Conservation (phyloP, 1,139 yeast genomes). For the Diutina rugosa region DNA sequence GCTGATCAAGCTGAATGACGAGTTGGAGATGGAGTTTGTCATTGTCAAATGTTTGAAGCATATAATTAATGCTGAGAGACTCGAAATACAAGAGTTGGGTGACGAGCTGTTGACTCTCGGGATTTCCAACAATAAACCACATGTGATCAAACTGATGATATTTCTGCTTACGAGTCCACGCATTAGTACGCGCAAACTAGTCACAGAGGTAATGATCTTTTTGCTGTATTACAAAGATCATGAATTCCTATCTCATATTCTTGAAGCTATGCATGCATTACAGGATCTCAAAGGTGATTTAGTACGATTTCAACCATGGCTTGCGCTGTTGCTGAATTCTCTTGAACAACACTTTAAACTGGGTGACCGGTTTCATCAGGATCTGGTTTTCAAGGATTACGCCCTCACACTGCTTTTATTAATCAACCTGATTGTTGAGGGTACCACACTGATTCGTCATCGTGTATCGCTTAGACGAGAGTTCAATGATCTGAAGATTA, state of each 20-base stretch:
- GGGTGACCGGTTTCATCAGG: conserved; percentile 7
- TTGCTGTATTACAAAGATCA: conserved; percentile 12
- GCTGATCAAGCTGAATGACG: conserved; percentile 1
- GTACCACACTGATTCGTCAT: conserved; percentile 16
- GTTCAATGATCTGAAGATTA: conserved; percentile 27
- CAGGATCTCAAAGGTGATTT: conserved; percentile 25
- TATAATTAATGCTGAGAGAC: background rate
- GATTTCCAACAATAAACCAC: background rate
- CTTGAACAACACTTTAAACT: conserved; percentile 15
- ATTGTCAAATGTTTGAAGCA: conserved; percentile 1
- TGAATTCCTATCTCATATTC: conserved; percentile 13
- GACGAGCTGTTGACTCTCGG: background rate
- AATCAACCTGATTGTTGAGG: conserved; percentile 26
- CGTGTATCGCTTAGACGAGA: conserved; percentile 26
- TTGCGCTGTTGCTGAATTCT: conserved; percentile 22
- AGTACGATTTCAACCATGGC: conserved; percentile 30
- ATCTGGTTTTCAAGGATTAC: conserved; percentile 20
- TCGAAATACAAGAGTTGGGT: conserved; percentile 1
- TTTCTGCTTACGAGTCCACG: conserved; percentile 29
- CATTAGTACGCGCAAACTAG: conserved; percentile 26
- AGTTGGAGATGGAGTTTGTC: conserved; percentile 1
- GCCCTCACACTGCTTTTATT: conserved; percentile 31
- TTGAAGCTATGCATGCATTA: conserved; percentile 21
- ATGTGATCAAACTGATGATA: conserved; percentile 7
- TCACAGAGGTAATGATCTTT: conserved; percentile 30